These are phyloP conservation scores for Kuraishia capsulata DNA, from an alignment of 805 yeast species.

Conservation along the genomic window DNA sequence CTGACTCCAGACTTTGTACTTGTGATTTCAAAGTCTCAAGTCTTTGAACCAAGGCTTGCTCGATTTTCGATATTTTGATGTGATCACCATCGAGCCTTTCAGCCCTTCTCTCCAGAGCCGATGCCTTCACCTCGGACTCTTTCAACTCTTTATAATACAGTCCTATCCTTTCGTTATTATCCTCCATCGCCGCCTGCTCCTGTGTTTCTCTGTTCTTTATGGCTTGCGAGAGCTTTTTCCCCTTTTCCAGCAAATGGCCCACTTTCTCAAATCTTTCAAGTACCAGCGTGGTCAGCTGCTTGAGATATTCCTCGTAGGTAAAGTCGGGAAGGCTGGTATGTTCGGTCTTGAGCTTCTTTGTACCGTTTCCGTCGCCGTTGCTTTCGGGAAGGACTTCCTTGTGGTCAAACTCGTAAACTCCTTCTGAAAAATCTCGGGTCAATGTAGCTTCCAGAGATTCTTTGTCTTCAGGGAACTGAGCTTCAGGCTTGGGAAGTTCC, in stretches of 20 bases:
- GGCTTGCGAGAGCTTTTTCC: conserved; percentile 19
- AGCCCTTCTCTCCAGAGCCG: conserved; percentile 18
- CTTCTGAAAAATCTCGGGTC: conserved; percentile 7
- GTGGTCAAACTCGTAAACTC: background rate
- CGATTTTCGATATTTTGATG: conserved; percentile 10
- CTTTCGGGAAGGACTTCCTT: background rate
- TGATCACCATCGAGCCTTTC: conserved; percentile 22
- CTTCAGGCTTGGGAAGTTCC: conserved; percentile 8
- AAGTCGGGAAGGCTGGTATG: background rate
- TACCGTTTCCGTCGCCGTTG: background rate
- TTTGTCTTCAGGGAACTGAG: conserved; percentile 7
- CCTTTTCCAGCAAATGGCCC: conserved; percentile 18
- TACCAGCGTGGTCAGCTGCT: background rate
- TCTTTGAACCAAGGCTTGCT: conserved; percentile 7
- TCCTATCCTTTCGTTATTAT: conserved; percentile 29
- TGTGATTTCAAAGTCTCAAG: conserved; percentile 1
- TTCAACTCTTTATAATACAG: conserved; percentile 27
- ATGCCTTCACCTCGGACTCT: conserved; percentile 20
- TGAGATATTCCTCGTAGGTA: background rate
- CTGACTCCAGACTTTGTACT: conserved; percentile 1
- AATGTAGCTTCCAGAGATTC: conserved; percentile 12
- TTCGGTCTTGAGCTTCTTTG: background rate
- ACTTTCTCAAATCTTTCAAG: background rate
- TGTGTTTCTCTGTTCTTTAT: conserved; percentile 13
- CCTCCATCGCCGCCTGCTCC: conserved; percentile 28